Evolutionary conservation across 106 monocot genomes (phyloP), one percentile per base, ranked within the genome.

Genomic region (Xerophyta viscosa): DNA sequence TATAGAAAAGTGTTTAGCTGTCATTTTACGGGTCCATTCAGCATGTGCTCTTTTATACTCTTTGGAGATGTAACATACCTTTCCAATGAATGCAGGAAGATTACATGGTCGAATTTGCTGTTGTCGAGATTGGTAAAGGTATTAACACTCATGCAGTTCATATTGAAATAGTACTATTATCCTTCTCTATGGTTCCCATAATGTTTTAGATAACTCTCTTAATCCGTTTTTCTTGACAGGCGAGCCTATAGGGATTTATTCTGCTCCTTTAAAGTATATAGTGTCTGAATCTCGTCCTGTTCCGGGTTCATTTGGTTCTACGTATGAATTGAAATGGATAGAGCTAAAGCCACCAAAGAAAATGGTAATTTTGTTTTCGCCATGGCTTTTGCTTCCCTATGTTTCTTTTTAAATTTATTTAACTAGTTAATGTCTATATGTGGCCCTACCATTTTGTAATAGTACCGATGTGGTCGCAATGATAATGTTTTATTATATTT

Each of bases 41-140:
- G 9, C n/a, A 44, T 14, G 15, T 17, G n/a, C 43, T 8, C 43
- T 44, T 33, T 44, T 44, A 14, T 14, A 44, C 43, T 44, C n/a
- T 3, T 44, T 44, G 3, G n/a, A 14, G 8, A 14, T 44, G 43
- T 33, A 5, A 44, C 15, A 29, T 58, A 37, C 20, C 41, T 60
- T 30, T 59, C 60, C 3, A 45, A 57, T 37, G 45, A 54, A 1
- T 70, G 42, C 74, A 98, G 98, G 98, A 98, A 22, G 24, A 71
- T 64, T 86, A 73, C 71, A 64, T 62, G 30, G 43, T 98, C 53
- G 90, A 98, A 58, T 67, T 98, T 31, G 31, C 78, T 69, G 69
- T 98, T n/a, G 63, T 69, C 59, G 90, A 98, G 52, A 20, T 86
- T 57, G 85, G 79, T 57, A 86, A 46, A 71, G 98, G 98, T 98